A percentile compares a stretch with the other conserved stretches of the same genome.
Conservation (phyloP, 768 basidiomycete species). For the Tulasnella sp. region DNA sequence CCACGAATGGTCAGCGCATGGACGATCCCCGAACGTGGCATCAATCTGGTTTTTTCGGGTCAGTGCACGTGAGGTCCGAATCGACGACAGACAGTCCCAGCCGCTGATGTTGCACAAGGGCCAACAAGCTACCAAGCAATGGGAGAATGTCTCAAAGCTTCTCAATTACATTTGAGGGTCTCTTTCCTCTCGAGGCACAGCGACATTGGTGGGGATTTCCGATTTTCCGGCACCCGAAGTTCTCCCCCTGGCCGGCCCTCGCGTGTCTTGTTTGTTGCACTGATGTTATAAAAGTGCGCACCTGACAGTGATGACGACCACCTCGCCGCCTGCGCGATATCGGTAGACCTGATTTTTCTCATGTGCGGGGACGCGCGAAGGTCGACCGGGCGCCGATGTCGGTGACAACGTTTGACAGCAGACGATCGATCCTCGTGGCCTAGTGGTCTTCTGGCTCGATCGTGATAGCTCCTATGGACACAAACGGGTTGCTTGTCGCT, state of each 20-base stretch:
- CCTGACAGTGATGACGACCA: neutral
- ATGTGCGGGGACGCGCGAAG: neutral
- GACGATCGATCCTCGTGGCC: constrained; percentile 13
- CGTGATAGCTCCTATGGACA: neutral
- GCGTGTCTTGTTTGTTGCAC: constrained; percentile 1
- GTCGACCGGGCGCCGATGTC: neutral
- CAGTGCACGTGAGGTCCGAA: neutral
- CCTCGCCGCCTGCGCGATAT: neutral
- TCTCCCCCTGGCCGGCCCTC: constrained; percentile 7
- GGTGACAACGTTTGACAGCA: neutral
- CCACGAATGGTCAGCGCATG: neutral
- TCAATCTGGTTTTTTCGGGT: neutral
- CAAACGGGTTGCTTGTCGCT: neutral
- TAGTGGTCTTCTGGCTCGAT: neutral
- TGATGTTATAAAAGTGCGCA: neutral
- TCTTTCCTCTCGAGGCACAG: neutral
- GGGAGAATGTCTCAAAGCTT: neutral
- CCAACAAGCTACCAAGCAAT: neutral
- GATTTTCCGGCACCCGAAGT: neutral
- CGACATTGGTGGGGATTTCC: neutral
- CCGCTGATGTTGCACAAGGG: neutral
- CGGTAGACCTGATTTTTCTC: neutral
- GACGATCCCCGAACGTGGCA: neutral
- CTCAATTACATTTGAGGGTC: constrained; percentile 6
- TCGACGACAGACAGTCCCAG: neutral